Base-by-base conservation (phyloP, 2,329 filamentous ascomycete genomes). In the Periconia digitata region DNA sequence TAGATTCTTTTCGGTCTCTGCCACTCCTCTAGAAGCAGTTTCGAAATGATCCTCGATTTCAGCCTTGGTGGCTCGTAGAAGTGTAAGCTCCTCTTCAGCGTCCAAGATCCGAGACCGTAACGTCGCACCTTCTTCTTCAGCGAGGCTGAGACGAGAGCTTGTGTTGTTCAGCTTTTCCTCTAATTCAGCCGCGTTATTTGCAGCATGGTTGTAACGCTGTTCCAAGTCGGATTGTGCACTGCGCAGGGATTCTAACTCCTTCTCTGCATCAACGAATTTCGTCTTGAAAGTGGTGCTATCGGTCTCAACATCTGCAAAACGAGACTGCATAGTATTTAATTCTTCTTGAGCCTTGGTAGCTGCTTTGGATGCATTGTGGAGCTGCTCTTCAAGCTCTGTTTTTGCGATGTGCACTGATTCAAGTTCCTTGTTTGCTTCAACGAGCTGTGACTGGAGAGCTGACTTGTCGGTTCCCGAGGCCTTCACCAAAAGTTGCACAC, bases 1-100 rank as follows among this genome's bases (percentile, higher is more conserved):
- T 3, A 64, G 22, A 16, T 61, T 55, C 7, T 47, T 44, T 43
- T 67, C 57, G 12, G 66, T 47, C 16, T 54, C 54, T 18, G 7
- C 15, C 8, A 44, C 55, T 4, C 40, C 50, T 22, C 46, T 12
- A 3, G 47, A 51, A 1, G 47, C 35, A 16, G 27, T 18, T 10
- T 42, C 40, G 7, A 54, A 36, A 2, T 48, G 47, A 4, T 63
- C 42, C n/a, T 52, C 37, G 24, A 54, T 36, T 1, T 62, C 53
- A 1, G 17, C 34, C 16, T 56, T 63, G 17, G 47, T 34, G 2
- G 44, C 40, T 24, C 49, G 59, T 13, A 66, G 44, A 18, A 27
- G 13, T 18, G 40, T 46, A 8, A 63, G 35, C 24, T 62, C 54
- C 22, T 54, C 18, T 8, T 51, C 45, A 12, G 44, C 32, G 2